phyloP scores from a whole-genome alignment of 768 basidiomycete species.

The Lactifluus subvellereus region DNA sequence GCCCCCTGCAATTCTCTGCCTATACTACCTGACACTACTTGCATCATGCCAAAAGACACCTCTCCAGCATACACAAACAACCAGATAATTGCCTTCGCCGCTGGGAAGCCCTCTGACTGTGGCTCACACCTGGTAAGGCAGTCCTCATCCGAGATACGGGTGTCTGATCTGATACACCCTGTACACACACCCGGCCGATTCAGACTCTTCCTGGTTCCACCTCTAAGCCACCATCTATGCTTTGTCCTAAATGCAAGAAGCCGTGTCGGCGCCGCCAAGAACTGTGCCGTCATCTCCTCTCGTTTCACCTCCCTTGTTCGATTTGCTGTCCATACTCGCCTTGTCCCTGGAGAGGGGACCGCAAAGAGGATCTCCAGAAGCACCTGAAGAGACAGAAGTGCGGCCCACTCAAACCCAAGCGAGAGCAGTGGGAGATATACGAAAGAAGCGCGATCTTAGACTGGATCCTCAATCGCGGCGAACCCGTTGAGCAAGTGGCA shows the following conservation, averaged over 20 bases:
- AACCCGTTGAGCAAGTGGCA: neutral
- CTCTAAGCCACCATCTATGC: neutral
- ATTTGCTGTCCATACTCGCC: neutral
- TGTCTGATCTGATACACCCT: neutral
- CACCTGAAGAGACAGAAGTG: neutral
- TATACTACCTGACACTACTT: no score
- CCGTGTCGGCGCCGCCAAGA: neutral
- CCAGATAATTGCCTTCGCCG: neutral
- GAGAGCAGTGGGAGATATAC: neutral
- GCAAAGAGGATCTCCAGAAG: neutral
- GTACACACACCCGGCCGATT: no score
- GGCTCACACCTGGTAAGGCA: neutral
- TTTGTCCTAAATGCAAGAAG: neutral
- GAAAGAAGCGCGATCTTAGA: neutral
- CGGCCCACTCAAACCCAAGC: neutral
- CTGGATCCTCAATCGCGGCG: neutral
- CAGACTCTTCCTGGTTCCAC: neutral
- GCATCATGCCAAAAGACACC: neutral
- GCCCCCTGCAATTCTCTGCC: neutral
- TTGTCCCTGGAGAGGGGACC: neutral
- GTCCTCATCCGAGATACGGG: neutral
- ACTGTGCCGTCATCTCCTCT: neutral
- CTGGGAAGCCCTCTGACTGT: neutral
- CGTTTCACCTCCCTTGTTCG: neutral
- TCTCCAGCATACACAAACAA: neutral